A percentile compares a stretch with the other conserved stretches of the same genome.
Evolutionary conservation across 176 grass and related monocot genomes (phyloP).

Genomic region (Oryza officinalis): DNA sequence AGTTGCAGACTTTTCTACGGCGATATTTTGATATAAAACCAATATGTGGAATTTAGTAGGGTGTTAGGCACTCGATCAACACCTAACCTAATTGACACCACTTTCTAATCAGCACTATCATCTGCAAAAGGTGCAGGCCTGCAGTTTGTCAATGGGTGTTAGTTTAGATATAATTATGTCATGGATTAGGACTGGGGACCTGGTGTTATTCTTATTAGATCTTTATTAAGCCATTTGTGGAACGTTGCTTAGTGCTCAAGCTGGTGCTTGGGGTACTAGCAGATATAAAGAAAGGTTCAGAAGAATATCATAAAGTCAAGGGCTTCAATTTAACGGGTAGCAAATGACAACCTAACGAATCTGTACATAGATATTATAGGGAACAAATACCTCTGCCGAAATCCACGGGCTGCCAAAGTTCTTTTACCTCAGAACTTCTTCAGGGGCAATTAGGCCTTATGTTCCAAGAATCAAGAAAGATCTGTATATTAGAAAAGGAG

Average conservation of each 20-base stretch:
- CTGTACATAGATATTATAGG: constrained; percentile 5
- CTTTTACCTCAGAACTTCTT: constrained; percentile 26
- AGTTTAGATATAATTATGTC: constrained; percentile 31
- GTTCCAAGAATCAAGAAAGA: constrained; percentile 1
- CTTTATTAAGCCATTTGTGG: constrained; percentile 37
- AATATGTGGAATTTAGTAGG: constrained; percentile 31
- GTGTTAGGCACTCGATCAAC: constrained; percentile 46
- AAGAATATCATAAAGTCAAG: constrained; percentile 28
- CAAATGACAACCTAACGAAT: constrained; percentile 16
- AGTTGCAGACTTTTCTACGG: constrained; percentile 16
- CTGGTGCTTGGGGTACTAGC: constrained; percentile 30
- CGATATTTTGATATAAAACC: constrained; percentile 22
- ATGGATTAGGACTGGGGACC: constrained; percentile 13
- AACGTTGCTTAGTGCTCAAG: constrained; percentile 47
- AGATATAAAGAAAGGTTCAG: constrained; percentile 36
- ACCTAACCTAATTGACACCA: constrained; percentile 49
- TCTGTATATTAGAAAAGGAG: constrained; percentile 26
- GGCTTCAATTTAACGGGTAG: constrained; percentile 28
- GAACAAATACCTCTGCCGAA: constrained; percentile 13
- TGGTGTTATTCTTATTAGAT: constrained; percentile 30
- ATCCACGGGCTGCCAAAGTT: not conserved
- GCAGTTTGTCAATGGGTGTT: constrained; percentile 20
- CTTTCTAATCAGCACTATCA: constrained; percentile 44
- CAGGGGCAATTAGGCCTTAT: not conserved
- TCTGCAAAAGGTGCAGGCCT: constrained; percentile 34